phyloP scores from a whole-genome alignment of 371 early-diverging fungal genomes.

The Lichtheimia corymbifera region DNA sequence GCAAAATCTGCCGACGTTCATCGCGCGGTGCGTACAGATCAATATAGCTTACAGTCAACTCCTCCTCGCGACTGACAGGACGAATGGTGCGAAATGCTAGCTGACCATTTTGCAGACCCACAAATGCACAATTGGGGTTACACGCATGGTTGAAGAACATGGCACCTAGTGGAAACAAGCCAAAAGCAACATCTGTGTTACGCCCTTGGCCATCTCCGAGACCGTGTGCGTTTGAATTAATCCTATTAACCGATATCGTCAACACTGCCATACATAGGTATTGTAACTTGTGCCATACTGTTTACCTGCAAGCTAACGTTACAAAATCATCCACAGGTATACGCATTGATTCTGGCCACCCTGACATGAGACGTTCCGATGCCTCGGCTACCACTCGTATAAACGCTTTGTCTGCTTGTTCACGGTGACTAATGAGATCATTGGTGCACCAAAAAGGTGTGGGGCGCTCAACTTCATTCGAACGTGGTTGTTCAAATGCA shows the following conservation, averaged over 20 bases:
- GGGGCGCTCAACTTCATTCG: neutral
- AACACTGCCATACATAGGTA: neutral
- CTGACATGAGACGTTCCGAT: conserved; percentile 40
- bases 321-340: conserved; percentile 55
- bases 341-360: conserved; percentile 48
- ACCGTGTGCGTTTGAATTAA: conserved; percentile 63
- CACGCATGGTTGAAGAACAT: conserved; percentile 71
- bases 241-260: conserved; percentile 24
- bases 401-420: conserved; percentile 52
- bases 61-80: conserved; percentile 56
- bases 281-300: neutral
- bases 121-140: conserved; percentile 66
- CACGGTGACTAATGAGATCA: conserved; percentile 64
- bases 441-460: conserved; percentile 56
- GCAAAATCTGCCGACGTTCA: conserved; percentile 65
- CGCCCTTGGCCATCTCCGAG: conserved; percentile 55
- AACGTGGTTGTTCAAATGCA: neutral
- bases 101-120: conserved; percentile 52
- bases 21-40: conserved; percentile 72
- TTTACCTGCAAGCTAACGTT: conserved; percentile 64
- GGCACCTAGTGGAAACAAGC: conserved; percentile 64
- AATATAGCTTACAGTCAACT: conserved; percentile 63
- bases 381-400: conserved; percentile 52
- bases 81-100: conserved; percentile 61
- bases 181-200: conserved; percentile 59